Evolutionary conservation across 257 asterid species (phyloP).

Genomic region (Forsythia viridissima): DNA sequence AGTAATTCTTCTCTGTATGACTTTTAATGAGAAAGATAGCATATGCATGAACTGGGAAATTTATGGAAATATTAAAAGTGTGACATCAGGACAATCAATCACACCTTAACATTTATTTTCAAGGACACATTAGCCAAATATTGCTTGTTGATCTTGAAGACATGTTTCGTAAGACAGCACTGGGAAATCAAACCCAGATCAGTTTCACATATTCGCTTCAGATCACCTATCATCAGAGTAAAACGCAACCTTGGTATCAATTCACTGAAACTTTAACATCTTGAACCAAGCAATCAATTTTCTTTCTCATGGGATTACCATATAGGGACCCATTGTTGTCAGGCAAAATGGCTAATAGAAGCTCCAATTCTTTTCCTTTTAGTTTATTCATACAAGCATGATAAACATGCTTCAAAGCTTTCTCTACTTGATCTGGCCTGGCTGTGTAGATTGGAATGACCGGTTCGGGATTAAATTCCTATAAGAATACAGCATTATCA

Average conservation of each 20-base stretch:
- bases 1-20: neutral
- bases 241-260: neutral
- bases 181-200: conserved; percentile 95
- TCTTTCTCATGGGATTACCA: conserved; percentile 43
- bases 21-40: neutral
- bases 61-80: neutral
- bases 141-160: conserved; percentile 95
- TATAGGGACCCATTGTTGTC: conserved; percentile 93
- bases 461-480: conserved; percentile 93
- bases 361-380: conserved; percentile 95
- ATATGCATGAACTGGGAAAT: neutral
- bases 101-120: conserved; percentile 93
- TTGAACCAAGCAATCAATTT: neutral
- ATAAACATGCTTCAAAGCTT: conserved; percentile 85
- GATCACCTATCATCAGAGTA: conserved; percentile 57
- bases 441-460: conserved; percentile 80
- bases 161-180: conserved; percentile 95
- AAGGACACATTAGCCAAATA: conserved; percentile 96
- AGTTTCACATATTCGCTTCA: conserved; percentile 96
- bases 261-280: neutral
- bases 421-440: conserved; percentile 97
- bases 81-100: neutral
- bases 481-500: conserved; percentile 7
- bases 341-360: conserved; percentile 82
- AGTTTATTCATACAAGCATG: conserved; percentile 72